A percentile compares a stretch with the other conserved stretches of the same genome.
Conservation (phyloP, 2,329 filamentous ascomycete species). For the Fusarium sp. region DNA sequence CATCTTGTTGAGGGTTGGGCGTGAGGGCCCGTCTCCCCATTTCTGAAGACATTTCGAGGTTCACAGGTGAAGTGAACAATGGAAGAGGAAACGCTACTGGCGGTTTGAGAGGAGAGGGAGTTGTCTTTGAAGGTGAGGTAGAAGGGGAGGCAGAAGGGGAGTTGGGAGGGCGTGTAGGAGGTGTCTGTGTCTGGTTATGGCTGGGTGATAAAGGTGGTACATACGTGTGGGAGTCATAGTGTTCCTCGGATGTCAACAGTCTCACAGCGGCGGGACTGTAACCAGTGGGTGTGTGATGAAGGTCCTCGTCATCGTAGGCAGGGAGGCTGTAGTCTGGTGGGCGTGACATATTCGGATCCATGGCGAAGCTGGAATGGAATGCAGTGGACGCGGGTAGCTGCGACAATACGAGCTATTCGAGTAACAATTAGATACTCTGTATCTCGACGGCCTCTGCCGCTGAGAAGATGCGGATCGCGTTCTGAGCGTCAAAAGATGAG, state of each 20-base stretch:
- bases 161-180: conserved; percentile 13
- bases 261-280: conserved; percentile 68
- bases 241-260: conserved; percentile 73
- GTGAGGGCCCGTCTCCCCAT: conserved; percentile 4
- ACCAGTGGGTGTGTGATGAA: conserved; percentile 61
- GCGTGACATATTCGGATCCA: conserved; percentile 66
- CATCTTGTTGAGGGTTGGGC: conserved; percentile 21
- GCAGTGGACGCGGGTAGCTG: conserved; percentile 41
- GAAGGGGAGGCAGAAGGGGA: conserved; percentile 12
- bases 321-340: conserved; percentile 71
- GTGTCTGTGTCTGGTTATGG: conserved; percentile 24
- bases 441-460: conserved; percentile 43
- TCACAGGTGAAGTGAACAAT: conserved; percentile 18
- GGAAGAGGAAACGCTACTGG: conserved; percentile 35
- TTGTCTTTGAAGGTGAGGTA: conserved; percentile 28
- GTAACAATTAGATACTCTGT: conserved; percentile 18
- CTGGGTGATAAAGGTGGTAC: conserved; percentile 55
- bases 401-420: conserved; percentile 29
- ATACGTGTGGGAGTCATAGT: conserved; percentile 67
- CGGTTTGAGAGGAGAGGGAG: conserved; percentile 24
- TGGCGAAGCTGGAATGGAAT: conserved; percentile 56
- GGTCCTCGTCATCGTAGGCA: conserved; percentile 66
- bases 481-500: not conserved
- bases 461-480: conserved; percentile 14
- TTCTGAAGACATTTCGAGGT: conserved; percentile 30